Base-by-base conservation (phyloP, 495 filamentous ascomycete species). In the Parmelia sp. region DNA sequence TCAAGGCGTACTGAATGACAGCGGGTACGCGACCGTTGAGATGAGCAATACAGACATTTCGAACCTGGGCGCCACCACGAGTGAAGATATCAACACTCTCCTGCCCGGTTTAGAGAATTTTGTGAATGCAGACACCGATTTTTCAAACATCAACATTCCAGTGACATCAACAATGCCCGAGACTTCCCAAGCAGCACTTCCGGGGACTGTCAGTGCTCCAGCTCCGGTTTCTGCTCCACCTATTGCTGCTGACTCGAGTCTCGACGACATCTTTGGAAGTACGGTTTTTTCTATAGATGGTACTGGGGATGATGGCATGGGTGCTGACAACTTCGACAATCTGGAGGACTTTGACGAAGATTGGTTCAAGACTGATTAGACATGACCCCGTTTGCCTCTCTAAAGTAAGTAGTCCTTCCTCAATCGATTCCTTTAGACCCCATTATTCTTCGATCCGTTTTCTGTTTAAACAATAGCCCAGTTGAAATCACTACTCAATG, bases 201-300 rank as follows among this genome's bases (percentile, higher is more conserved):
- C 25, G 21, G 23, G 42, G 4, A 40, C 29, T 23, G 60, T 15
- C 15, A 17, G 37, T 33, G 51, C 62, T 31, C 53, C n/a, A 40
- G 62, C 29, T 45, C 21, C 19, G 19, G 21, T 23, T 8, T 45
- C 65, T 31, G 45, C 37, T 57, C 59, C 31, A 36, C 44, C 59
- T 25, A 44, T 47, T 33, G 75, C 62, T 10, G 76, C 75, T 6
- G 78, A 77, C n/a, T 79, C 79, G 4, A 81, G 70, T 60, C 80
- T 81, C 39, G 80, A 83, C 58, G 80, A 83, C 59, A 59, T 81
- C 25, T 82, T 83, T 66, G 55, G 35, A 33, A 49, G 58, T 35
- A 61, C 56, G 11, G 64, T 65, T 49, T 66, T 58, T 37, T 57
- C 58, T 21, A 57, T 68, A 57, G 62, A 51, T 25, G 42, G 40